Conservation (phyloP, 2,329 filamentous ascomycete species). For the Madurella mycetomatis region DNA sequence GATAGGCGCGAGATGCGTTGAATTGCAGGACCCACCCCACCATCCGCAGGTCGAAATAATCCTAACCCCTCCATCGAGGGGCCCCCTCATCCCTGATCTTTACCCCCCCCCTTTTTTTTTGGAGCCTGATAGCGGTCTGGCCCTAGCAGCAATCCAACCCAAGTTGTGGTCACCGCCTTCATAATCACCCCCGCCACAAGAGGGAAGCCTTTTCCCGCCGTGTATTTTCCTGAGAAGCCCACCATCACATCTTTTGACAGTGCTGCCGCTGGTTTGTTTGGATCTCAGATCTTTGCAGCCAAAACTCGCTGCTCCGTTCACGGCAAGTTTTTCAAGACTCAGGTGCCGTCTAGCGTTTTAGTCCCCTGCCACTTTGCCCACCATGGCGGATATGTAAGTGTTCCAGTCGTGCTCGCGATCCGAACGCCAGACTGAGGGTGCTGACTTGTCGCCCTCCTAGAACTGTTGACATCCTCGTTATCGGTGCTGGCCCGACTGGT, state of each 20-base stretch:
- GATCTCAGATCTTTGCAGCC: neutral
- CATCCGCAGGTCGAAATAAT: constrained; percentile 19
- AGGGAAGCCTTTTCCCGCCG: neutral
- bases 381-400: constrained; percentile 30
- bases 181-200: constrained; percentile 3
- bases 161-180: constrained; percentile 10
- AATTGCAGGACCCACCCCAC: constrained; percentile 17
- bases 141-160: constrained; percentile 12
- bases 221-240: neutral
- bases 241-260: neutral
- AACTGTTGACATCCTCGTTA: constrained; percentile 93
- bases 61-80: constrained; percentile 23
- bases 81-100: neutral
- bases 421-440: neutral
- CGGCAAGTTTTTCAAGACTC: neutral
- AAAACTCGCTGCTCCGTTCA: neutral
- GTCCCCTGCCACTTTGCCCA: constrained; percentile 10
- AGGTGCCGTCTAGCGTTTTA: neutral
- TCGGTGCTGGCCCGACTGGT: constrained; percentile 95
- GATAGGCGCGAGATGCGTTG: constrained; percentile 4
- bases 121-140: constrained; percentile 17
- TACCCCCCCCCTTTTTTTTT: constrained; percentile 17
- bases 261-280: neutral
- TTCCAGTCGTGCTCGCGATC: neutral
- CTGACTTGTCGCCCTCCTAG: constrained; percentile 43